Evolutionary conservation across 768 basidiomycete species (phyloP).

Genomic region (Cystobasidium ongulense): DNA sequence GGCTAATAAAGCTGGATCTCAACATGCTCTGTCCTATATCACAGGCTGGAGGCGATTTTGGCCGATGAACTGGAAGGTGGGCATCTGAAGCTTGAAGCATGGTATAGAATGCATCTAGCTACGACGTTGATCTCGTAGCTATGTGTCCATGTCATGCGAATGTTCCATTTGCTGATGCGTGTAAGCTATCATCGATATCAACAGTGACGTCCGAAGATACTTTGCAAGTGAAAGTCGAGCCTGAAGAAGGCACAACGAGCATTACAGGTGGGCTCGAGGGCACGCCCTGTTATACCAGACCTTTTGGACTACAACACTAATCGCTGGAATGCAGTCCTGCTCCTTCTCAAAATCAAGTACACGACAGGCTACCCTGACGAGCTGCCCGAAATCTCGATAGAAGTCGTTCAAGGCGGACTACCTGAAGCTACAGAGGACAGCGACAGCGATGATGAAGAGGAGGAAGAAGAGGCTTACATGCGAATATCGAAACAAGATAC

Average conservation of each 20-base stretch:
- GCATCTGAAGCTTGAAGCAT: background rate
- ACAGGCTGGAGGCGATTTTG: conserved; percentile 15
- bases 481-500: conserved; percentile 57
- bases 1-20: background rate
- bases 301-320: background rate
- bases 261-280: conserved; percentile 50
- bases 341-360: conserved; percentile 67
- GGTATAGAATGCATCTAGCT: no score
- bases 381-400: conserved; percentile 64
- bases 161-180: background rate
- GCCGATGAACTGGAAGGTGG: conserved; percentile 18
- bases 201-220: conserved; percentile 77
- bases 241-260: conserved; percentile 63
- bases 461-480: conserved; percentile 48
- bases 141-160: background rate
- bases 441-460: conserved; percentile 55
- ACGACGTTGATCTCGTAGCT: background rate
- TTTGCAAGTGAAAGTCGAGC: conserved; percentile 76
- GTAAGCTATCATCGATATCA: conserved; percentile 29
- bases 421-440: conserved; percentile 48
- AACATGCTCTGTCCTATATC: background rate
- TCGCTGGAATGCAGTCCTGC: conserved; percentile 53
- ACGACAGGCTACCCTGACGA: conserved; percentile 73
- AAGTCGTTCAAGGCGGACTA: conserved; percentile 51
- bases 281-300: conserved; percentile 6